A percentile compares a stretch with the other conserved stretches of the same genome.
Conservation (phyloP, 441 rosid genomes). For the Francoa sonchifolia region DNA sequence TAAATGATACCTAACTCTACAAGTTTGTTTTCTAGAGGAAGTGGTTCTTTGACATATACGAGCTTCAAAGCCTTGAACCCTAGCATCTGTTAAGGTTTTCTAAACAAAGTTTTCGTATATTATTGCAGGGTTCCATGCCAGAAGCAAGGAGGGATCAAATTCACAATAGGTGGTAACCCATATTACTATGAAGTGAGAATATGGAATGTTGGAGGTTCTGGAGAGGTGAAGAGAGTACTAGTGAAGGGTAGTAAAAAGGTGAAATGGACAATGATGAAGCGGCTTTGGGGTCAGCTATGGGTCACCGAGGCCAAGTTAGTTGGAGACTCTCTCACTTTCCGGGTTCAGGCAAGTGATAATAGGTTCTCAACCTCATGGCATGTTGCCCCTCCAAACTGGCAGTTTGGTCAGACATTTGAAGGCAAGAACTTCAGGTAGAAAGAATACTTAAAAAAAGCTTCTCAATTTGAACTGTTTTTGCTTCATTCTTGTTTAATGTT, state of each 20-base stretch:
- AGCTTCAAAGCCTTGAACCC: too few relatives aligned
- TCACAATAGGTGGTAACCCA: constrained; percentile 33
- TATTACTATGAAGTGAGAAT: constrained; percentile 30
- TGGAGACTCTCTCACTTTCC: constrained; percentile 30
- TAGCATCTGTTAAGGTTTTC: too few relatives aligned
- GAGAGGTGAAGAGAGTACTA: constrained; percentile 24
- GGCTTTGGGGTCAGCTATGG: constrained; percentile 44
- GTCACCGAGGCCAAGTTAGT: constrained; percentile 19
- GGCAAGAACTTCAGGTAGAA: constrained; percentile 36
- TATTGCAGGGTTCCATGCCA: constrained; percentile 39
- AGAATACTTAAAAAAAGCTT: too few relatives aligned
- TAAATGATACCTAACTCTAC: too few relatives aligned
- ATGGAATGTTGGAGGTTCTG: constrained; percentile 41
- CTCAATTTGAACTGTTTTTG: too few relatives aligned
- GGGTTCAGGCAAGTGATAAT: constrained; percentile 32
- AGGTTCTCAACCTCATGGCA: constrained; percentile 26
- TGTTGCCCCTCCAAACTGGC: constrained; percentile 32
- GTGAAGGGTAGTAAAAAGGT: constrained; percentile 31
- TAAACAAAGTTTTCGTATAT: too few relatives aligned
- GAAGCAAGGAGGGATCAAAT: constrained; percentile 42
- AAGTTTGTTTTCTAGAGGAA: too few relatives aligned
- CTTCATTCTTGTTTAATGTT: too few relatives aligned
- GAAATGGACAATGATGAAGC: constrained; percentile 29
- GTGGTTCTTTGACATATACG: too few relatives aligned
- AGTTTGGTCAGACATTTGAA: constrained; percentile 33